Evolutionary conservation across 2,329 filamentous ascomycete species (phyloP).

Genomic region (Didymella lethalis): DNA sequence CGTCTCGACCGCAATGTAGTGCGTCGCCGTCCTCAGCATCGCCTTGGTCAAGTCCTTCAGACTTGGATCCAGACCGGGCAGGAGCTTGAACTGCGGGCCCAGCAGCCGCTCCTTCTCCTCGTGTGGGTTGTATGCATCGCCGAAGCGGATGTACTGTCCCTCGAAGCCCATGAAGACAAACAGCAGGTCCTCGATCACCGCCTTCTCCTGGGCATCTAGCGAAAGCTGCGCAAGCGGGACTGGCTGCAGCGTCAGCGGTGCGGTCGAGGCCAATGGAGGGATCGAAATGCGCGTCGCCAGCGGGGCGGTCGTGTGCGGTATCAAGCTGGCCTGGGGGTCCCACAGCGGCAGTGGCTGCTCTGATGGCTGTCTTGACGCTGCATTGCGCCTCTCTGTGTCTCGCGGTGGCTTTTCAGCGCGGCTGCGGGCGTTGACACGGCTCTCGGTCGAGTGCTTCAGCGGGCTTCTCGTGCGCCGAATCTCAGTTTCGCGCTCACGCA

Average conservation of each 20-base stretch:
- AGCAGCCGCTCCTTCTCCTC: constrained; percentile 87
- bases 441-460: constrained; percentile 47
- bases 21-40: constrained; percentile 93
- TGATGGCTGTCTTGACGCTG: constrained; percentile 29
- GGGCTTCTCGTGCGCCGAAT: constrained; percentile 48
- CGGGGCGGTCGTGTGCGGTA: constrained; percentile 74
- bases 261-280: constrained; percentile 68
- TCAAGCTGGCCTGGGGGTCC: constrained; percentile 80
- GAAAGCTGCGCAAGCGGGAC: constrained; percentile 73
- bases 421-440: constrained; percentile 42
- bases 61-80: constrained; percentile 87
- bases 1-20: constrained; percentile 88
- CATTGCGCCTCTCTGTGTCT: constrained; percentile 34
- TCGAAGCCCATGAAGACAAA: constrained; percentile 99
- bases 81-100: constrained; percentile 81
- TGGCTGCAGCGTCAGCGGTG: constrained; percentile 74
- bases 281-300: constrained; percentile 72
- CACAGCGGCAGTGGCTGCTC: constrained; percentile 61
- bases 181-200: constrained; percentile 86
- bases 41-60: constrained; percentile 84
- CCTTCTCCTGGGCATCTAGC: constrained; percentile 83
- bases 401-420: constrained; percentile 44
- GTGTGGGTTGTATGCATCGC: constrained; percentile 79
- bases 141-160: constrained; percentile 94
- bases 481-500: constrained; percentile 48